Percentiles rank a stretch among this genome's conserved stretches.
These are phyloP conservation scores for Tripterygium wilfordii DNA, from an alignment of 177 flowering plant species.

Conservation along the genomic window DNA sequence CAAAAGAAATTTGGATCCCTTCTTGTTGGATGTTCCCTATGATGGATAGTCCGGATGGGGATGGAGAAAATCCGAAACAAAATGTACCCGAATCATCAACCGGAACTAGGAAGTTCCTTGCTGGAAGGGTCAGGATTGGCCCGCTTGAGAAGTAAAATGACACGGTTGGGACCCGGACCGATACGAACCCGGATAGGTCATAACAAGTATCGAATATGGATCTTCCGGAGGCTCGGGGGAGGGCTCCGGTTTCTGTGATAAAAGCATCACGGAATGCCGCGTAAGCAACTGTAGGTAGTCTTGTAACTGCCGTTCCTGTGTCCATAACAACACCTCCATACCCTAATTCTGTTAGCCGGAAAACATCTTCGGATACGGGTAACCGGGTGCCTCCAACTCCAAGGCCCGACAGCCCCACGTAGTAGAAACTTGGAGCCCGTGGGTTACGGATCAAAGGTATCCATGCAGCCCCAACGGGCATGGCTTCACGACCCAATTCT, in stretches of 20 bases:
- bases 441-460: conserved; percentile 65
- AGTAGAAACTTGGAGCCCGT: conserved; percentile 72
- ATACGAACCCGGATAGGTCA: conserved; percentile 48
- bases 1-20: conserved; percentile 85
- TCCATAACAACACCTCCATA: conserved; percentile 89
- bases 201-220: conserved; percentile 93
- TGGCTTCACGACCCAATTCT: conserved; percentile 58
- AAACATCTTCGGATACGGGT: conserved; percentile 44
- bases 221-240: conserved; percentile 55
- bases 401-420: conserved; percentile 69
- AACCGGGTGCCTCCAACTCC: conserved; percentile 71
- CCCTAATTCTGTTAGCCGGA: conserved; percentile 45
- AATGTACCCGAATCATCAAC: conserved; percentile 81
- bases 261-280: conserved; percentile 64
- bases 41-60: conserved; percentile 63
- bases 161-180: conserved; percentile 85
- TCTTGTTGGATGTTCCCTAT: conserved; percentile 96
- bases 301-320: conserved; percentile 90
- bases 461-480: conserved; percentile 79
- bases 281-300: conserved; percentile 66
- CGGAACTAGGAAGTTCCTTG: conserved; percentile 79
- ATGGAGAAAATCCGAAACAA: conserved; percentile 90
- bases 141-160: conserved; percentile 79
- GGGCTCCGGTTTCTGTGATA: conserved; percentile 34
- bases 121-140: conserved; percentile 73